These are phyloP conservation scores for Hortiboletus campestris DNA, from an alignment of 768 basidiomycete species.

Conservation along the genomic window DNA sequence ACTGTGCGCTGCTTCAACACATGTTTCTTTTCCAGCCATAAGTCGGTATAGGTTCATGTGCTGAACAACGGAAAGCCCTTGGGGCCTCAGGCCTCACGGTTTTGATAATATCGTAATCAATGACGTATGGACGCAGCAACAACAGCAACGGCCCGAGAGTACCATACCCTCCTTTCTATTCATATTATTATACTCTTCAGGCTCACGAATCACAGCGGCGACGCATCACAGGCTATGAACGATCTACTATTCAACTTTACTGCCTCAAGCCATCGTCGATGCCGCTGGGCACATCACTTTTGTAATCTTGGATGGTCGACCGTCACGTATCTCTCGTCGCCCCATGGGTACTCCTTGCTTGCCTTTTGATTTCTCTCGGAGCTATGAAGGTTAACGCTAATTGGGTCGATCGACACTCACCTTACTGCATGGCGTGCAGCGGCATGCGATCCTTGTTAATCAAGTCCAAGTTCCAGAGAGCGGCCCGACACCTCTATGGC, in stretches of 20 bases:
- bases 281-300: conserved; percentile 85
- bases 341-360: conserved; percentile 82
- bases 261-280: conserved; percentile 75
- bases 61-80: too few relatives aligned
- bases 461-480: conserved; percentile 79
- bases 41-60: too few relatives aligned
- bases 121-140: conserved; percentile 21
- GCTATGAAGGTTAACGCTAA: conserved; percentile 56
- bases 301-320: conserved; percentile 77
- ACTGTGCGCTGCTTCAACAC: too few relatives aligned
- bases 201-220: conserved; percentile 72
- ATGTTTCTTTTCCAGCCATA: too few relatives aligned
- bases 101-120: neutral
- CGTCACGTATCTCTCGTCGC: conserved; percentile 79
- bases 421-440: conserved; percentile 41
- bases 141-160: conserved; percentile 51
- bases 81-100: too few relatives aligned
- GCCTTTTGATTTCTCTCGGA: conserved; percentile 77
- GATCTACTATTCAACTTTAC: conserved; percentile 71
- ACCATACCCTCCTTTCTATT: conserved; percentile 74
- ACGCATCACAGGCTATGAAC: conserved; percentile 53
- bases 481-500: conserved; percentile 50
- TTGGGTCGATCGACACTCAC: neutral
- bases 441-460: conserved; percentile 78
- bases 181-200: conserved; percentile 69